A percentile compares a stretch with the other conserved stretches of the same genome.
phyloP scores from a whole-genome alignment of 2,329 filamentous ascomycete species.

The Phoma herbarum region DNA sequence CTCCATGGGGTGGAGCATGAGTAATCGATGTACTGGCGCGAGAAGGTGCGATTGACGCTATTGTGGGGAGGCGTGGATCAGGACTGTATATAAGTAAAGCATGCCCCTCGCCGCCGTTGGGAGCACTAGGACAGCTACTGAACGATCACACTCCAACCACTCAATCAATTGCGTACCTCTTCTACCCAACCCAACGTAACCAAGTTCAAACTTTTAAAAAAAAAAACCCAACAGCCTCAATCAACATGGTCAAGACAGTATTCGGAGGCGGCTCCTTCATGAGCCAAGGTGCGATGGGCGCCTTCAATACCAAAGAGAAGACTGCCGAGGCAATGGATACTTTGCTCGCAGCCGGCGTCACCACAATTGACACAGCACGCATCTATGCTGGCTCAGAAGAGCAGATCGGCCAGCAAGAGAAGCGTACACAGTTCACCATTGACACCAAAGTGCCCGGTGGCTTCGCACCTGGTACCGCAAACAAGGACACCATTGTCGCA shows the following conservation, averaged over 20 bases:
- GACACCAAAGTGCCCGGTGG: slow-evolving; percentile 59
- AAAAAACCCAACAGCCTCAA: not conserved
- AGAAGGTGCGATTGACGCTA: slow-evolving; percentile 4
- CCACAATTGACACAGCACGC: slow-evolving; percentile 54
- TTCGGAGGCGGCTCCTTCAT: slow-evolving; percentile 47
- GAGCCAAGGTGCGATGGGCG: slow-evolving; percentile 25
- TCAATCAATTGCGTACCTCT: not conserved
- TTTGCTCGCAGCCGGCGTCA: slow-evolving; percentile 46
- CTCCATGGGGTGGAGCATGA: slow-evolving; percentile 3
- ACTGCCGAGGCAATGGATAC: slow-evolving; percentile 37
- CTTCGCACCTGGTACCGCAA: slow-evolving; percentile 45
- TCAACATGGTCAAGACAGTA: slow-evolving; percentile 47
- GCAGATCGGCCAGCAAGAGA: slow-evolving; percentile 52
- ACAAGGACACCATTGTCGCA: slow-evolving; percentile 48
- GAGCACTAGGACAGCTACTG: not conserved
- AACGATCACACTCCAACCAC: not conserved
- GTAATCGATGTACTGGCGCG: not conserved
- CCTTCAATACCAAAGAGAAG: slow-evolving; percentile 26
- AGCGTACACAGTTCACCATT: slow-evolving; percentile 54
- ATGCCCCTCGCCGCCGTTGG: not conserved
- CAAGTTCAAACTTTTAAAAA: not conserved
- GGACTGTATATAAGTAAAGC: slow-evolving; percentile 3
- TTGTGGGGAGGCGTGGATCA: not conserved
- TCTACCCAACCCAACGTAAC: not conserved
- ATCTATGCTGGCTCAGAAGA: slow-evolving; percentile 55